These are phyloP conservation scores for Marasmius tenuissimus DNA, from an alignment of 1,284 basidiomycete species.

Conservation along the genomic window DNA sequence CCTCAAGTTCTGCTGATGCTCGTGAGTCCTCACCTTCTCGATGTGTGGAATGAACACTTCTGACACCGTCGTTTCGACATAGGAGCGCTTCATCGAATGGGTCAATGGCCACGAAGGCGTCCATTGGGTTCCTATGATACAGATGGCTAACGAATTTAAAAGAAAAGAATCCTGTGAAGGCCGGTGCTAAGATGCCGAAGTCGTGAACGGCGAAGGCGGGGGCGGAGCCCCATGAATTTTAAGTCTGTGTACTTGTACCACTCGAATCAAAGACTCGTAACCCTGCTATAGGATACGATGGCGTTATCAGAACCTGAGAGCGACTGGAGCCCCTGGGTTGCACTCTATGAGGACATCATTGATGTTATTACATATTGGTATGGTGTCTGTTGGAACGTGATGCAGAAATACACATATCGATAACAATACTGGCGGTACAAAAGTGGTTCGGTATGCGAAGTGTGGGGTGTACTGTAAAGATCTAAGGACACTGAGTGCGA, in stretches of 20 bases:
- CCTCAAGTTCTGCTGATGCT: slow-evolving; percentile 77
- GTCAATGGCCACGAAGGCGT: slow-evolving; percentile 72
- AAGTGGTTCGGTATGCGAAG: too few relatives aligned
- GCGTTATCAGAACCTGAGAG: too few relatives aligned
- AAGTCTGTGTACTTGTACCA: background rate
- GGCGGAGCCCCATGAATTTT: background rate
- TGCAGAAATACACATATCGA: too few relatives aligned
- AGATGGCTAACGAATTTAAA: slow-evolving; percentile 61
- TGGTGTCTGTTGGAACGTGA: too few relatives aligned
- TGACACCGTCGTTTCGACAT: background rate
- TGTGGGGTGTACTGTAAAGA: too few relatives aligned
- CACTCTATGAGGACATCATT: too few relatives aligned
- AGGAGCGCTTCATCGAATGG: slow-evolving; percentile 81
- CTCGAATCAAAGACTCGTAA: background rate
- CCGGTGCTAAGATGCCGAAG: slow-evolving; percentile 45
- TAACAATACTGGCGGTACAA: too few relatives aligned
- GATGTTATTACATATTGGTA: too few relatives aligned
- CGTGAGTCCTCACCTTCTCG: slow-evolving; percentile 31
- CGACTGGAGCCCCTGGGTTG: too few relatives aligned
- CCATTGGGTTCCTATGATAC: slow-evolving; percentile 73
- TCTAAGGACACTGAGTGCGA: too few relatives aligned
- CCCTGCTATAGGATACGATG: too few relatives aligned
- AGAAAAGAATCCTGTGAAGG: slow-evolving; percentile 33
- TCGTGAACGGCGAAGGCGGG: slow-evolving; percentile 17
- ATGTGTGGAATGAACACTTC: background rate